Evolutionary conservation across 805 yeast genomes (phyloP).

Genomic region (Cyberlindnera galapagoensis): DNA sequence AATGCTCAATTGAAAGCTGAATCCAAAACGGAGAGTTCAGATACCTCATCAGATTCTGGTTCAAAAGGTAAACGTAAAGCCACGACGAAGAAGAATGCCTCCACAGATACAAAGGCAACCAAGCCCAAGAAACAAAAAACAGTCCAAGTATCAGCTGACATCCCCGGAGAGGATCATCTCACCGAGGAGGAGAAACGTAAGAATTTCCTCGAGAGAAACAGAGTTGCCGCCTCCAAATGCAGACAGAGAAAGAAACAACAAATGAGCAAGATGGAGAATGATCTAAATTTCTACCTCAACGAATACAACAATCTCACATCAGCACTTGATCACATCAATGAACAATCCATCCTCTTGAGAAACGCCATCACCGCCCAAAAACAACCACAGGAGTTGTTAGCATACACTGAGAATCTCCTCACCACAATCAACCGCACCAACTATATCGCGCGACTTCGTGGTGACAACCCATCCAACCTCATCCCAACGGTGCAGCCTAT

Average conservation of each 20-base stretch:
- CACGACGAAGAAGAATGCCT: constrained; percentile 3
- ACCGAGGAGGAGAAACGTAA: constrained; percentile 71
- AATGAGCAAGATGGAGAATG: constrained; percentile 75
- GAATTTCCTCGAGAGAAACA: constrained; percentile 78
- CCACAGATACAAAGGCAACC: constrained; percentile 3
- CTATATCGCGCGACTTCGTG: constrained; percentile 22
- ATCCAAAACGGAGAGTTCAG: no score
- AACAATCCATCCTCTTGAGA: constrained; percentile 47
- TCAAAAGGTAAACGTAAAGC: no score
- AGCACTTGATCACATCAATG: constrained; percentile 52
- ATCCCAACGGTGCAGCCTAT: constrained; percentile 26
- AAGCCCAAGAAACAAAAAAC: constrained; percentile 5
- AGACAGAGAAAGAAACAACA: constrained; percentile 90
- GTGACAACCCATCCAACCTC: constrained; percentile 20
- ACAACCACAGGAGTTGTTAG: constrained; percentile 38
- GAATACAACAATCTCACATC: constrained; percentile 63
- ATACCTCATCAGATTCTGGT: no score
- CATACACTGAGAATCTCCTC: constrained; percentile 26
- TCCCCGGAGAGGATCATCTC: constrained; percentile 20
- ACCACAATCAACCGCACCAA: constrained; percentile 18
- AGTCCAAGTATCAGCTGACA: neutral
- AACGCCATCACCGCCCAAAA: constrained; percentile 31
- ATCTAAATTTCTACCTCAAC: constrained; percentile 58
- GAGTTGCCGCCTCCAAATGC: constrained; percentile 94
- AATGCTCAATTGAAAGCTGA: no score